phyloP scores from a whole-genome alignment of 306 rosid genomes.

The Castanea sativa region DNA sequence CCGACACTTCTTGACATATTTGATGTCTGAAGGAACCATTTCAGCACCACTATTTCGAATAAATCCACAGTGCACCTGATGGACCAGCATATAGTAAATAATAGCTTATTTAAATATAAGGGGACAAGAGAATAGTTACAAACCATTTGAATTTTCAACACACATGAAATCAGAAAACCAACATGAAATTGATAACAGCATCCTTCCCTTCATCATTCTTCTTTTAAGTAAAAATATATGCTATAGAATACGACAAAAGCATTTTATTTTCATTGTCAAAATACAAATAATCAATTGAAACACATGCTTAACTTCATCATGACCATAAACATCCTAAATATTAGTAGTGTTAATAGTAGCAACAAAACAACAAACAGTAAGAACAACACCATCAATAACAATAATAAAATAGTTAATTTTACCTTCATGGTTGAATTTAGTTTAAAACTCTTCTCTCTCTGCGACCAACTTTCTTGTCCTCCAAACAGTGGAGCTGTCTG shows the following conservation, averaged over 20 bases:
- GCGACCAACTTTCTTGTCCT: conserved; percentile 78
- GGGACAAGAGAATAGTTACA: not conserved
- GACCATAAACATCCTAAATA: not conserved
- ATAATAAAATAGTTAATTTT: conserved; percentile 10
- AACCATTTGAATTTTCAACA: not conserved
- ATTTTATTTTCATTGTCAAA: not conserved
- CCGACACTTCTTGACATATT: conserved; percentile 80
- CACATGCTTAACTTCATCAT: not conserved
- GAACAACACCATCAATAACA: not conserved
- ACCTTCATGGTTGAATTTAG: conserved; percentile 82
- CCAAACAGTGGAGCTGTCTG: conserved; percentile 74
- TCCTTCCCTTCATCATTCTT: not conserved
- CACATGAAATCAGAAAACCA: not conserved
- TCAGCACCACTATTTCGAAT: conserved; percentile 86
- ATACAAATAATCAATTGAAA: not conserved
- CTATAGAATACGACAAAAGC: not conserved
- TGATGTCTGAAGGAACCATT: conserved; percentile 59
- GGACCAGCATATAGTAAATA: conserved; percentile 16
- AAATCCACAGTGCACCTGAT: conserved; percentile 93
- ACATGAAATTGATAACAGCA: not conserved
- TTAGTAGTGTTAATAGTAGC: not conserved
- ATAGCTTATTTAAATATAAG: not conserved
- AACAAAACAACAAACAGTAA: not conserved
- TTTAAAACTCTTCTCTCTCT: conserved; percentile 80
- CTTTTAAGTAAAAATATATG: not conserved